Conservation (phyloP, 2,329 filamentous ascomycete genomes). For the Aspergillus fischeri region DNA sequence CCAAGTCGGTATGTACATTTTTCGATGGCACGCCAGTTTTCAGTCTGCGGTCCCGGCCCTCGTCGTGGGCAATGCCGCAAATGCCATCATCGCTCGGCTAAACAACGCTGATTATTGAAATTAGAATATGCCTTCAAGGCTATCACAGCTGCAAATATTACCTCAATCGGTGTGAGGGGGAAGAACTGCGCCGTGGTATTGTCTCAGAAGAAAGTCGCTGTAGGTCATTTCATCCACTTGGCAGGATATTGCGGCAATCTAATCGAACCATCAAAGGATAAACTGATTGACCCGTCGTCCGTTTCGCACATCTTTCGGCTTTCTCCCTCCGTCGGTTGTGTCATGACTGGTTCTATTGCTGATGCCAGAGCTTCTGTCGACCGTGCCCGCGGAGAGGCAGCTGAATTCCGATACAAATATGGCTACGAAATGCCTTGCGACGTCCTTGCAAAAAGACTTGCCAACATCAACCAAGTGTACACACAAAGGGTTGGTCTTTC, state of each 20-base stretch:
- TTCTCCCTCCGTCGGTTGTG: constrained; percentile 92
- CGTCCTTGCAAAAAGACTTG: constrained; percentile 89
- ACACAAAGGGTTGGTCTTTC: constrained; percentile 74
- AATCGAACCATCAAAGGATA: constrained; percentile 62
- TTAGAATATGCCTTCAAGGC: constrained; percentile 99
- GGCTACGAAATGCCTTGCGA: constrained; percentile 99
- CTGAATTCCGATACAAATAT: constrained; percentile 97
- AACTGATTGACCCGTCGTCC: constrained; percentile 95
- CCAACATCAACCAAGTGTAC: constrained; percentile 99
- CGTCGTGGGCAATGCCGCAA: constrained; percentile 1
- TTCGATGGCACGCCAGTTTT: constrained; percentile 3
- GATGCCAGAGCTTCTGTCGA: constrained; percentile 92
- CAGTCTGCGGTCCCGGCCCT: constrained; percentile 5
- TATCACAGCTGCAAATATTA: constrained; percentile 98
- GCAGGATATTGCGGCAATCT: constrained; percentile 5
- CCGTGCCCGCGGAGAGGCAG: constrained; percentile 89
- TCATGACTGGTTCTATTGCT: constrained; percentile 98
- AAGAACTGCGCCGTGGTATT: constrained; percentile 96
- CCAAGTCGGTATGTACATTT: constrained; percentile 74
- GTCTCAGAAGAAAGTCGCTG: constrained; percentile 99
- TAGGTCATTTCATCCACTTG: constrained; percentile 49
- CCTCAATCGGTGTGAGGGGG: constrained; percentile 89
- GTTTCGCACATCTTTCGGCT: constrained; percentile 97
- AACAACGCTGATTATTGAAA: constrained; percentile 22
- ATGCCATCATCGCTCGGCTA: constrained; percentile 23